Conservation (phyloP, 164 flowering plant genomes). For the Kalanchoe fedtschenkoi region DNA sequence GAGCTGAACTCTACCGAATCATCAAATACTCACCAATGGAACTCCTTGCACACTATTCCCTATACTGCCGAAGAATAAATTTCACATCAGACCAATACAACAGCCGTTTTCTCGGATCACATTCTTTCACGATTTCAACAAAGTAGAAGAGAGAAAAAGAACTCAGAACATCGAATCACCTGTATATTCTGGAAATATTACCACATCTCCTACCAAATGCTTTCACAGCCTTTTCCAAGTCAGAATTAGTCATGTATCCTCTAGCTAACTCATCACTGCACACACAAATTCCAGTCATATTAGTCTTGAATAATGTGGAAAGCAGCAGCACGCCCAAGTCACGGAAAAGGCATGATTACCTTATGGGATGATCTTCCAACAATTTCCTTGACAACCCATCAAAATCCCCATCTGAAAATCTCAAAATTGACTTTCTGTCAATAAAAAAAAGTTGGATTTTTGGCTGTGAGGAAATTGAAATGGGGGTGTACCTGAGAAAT, state of each 20-base stretch:
- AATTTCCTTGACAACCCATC: neutral
- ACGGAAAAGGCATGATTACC: neutral
- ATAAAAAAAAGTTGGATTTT: neutral
- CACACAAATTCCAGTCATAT: constrained; percentile 1
- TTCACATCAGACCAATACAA: constrained; percentile 25
- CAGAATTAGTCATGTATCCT: constrained; percentile 75
- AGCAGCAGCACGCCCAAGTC: neutral
- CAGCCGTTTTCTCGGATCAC: neutral
- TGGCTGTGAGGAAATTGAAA: neutral
- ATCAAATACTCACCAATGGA: constrained; percentile 55
- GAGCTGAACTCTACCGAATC: neutral
- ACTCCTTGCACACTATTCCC: constrained; percentile 72
- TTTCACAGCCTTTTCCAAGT: constrained; percentile 62
- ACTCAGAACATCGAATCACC: constrained; percentile 29
- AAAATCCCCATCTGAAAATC: neutral
- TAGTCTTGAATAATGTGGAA: neutral
- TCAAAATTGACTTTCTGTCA: neutral
- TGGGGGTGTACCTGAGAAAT: constrained; percentile 13
- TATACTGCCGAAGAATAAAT: constrained; percentile 55
- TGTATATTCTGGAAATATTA: constrained; percentile 68
- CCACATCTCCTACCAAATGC: constrained; percentile 53
- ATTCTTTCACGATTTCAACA: neutral
- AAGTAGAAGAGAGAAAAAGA: neutral
- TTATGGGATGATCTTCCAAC: neutral
- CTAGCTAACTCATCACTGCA: constrained; percentile 35